Base-by-base conservation (phyloP, 129 eudicot genomes). In the Deinandra increscens region DNA sequence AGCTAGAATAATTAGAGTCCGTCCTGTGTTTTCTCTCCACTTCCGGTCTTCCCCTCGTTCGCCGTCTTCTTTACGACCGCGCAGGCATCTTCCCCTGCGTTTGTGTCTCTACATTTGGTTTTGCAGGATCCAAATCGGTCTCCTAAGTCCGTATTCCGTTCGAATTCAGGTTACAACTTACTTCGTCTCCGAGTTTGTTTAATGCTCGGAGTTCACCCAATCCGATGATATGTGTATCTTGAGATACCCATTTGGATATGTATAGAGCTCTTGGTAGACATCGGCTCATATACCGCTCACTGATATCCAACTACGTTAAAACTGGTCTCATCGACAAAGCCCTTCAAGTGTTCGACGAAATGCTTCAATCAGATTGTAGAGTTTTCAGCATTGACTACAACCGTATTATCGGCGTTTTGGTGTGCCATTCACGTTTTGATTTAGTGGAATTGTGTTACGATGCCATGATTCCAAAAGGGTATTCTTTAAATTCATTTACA, bases 351-450 rank as follows among this genome's bases (percentile, higher is more conserved):
- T 90, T 90, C 75, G 91, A 90, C 75, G 84, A 87, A 81, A 94
- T 94, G 99, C 34, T 91, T 72, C 86, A 79, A 14, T 89, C 99
- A 31, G 83, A 85, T 29, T 89, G 91, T 61, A 78, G 93, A 23
- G 90, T 94, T 60, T 89, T 90, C 74, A 83, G 93, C 78, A 79
- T 87, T 29, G 99, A 94, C 44, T 94, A 94, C 78, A 87, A 94
- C 66, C 82, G 97, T 1, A 83, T 94, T 18, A 84, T 94, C 10
- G 99, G 99, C 5, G 97, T 94, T 2, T 78, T 94, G 66, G 72
- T 94, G 6, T 58, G 72, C 58, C 75, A 87, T 60, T 85, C 85
- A 11, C 90, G 85, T 19, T 86, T 94, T 67, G 89, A 83, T 43
- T 44, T 94, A 14, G 89, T 96, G 63, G 87, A 85, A 44, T 45